Conservation (phyloP, 2,329 filamentous ascomycete species). For the Claviceps sp. region DNA sequence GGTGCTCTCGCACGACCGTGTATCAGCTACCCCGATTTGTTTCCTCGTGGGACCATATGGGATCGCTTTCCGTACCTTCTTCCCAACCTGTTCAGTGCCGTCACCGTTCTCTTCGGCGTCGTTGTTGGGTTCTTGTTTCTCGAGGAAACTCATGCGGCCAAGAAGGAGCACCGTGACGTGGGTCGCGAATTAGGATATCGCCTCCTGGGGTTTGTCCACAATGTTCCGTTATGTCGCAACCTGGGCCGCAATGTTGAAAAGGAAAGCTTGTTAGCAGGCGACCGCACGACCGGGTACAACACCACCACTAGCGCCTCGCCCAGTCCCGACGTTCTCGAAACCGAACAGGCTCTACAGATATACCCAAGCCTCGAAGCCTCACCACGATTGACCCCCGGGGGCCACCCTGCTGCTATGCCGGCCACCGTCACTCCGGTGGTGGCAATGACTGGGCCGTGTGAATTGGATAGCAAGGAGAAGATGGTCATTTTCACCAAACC, state of each 20-base stretch:
- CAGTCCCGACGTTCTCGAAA: slow-evolving; percentile 6
- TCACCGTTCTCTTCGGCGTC: slow-evolving; percentile 64
- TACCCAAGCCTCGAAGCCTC: slow-evolving; percentile 52
- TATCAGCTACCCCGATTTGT: slow-evolving; percentile 63
- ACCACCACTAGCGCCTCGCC: slow-evolving; percentile 18
- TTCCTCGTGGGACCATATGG: slow-evolving; percentile 63
- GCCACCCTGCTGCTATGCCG: slow-evolving; percentile 10
- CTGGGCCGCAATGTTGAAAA: slow-evolving; percentile 36
- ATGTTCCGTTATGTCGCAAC: slow-evolving; percentile 19
- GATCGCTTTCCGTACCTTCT: slow-evolving; percentile 80
- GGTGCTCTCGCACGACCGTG: slow-evolving; percentile 81
- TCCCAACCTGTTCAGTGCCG: slow-evolving; percentile 79
- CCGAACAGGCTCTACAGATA: slow-evolving; percentile 50
- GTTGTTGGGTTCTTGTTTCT: slow-evolving; percentile 72
- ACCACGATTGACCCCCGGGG: slow-evolving; percentile 27
- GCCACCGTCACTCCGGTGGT: not conserved
- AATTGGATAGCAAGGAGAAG: slow-evolving; percentile 20
- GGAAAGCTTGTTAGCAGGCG: slow-evolving; percentile 48
- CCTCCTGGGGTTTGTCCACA: slow-evolving; percentile 37
- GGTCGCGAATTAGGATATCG: slow-evolving; percentile 66
- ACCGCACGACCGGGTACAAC: slow-evolving; percentile 51
- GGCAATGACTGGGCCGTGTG: not conserved
- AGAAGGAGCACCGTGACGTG: slow-evolving; percentile 61
- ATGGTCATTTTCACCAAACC: slow-evolving; percentile 60
- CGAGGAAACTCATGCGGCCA: slow-evolving; percentile 83